phyloP scores from a whole-genome alignment of 352 stramenopile genomes.

The Globisporangium spiculum region DNA sequence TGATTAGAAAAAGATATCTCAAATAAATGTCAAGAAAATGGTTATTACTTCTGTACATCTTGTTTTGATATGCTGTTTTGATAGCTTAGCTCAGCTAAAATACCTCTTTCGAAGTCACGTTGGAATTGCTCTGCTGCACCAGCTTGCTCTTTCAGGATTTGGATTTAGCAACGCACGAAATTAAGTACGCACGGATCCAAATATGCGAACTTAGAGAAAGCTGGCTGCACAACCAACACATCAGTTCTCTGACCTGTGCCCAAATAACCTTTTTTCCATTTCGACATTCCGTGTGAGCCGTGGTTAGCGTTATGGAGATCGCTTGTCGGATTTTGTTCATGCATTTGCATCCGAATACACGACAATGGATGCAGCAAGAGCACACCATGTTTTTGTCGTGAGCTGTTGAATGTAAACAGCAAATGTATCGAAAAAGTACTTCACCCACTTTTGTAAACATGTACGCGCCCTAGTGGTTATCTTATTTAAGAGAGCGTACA shows the following conservation, averaged over 20 bases:
- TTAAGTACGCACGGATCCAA: neutral
- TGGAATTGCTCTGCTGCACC: neutral
- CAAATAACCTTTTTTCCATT: neutral
- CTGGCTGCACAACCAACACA: neutral
- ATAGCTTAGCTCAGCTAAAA: neutral
- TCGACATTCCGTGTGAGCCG: neutral
- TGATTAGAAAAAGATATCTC: neutral
- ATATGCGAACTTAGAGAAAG: neutral
- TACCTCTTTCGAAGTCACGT: neutral
- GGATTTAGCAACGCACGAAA: neutral
- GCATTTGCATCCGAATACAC: neutral
- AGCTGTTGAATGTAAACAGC: neutral
- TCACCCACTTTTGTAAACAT: too few species aligned
- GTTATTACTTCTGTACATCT: neutral
- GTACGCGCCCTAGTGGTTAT: too few species aligned
- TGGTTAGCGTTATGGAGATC: neutral
- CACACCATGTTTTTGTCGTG: neutral
- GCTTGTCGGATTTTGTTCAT: neutral
- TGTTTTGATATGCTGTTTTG: neutral
- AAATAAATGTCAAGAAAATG: neutral
- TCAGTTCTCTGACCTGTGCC: too few species aligned
- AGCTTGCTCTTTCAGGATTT: neutral
- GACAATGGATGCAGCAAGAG: neutral
- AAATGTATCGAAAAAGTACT: too few species aligned
- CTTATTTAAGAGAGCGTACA: too few species aligned